Evolutionary conservation across 805 yeast species (phyloP).

Genomic region (Saturnispora galanensis): DNA sequence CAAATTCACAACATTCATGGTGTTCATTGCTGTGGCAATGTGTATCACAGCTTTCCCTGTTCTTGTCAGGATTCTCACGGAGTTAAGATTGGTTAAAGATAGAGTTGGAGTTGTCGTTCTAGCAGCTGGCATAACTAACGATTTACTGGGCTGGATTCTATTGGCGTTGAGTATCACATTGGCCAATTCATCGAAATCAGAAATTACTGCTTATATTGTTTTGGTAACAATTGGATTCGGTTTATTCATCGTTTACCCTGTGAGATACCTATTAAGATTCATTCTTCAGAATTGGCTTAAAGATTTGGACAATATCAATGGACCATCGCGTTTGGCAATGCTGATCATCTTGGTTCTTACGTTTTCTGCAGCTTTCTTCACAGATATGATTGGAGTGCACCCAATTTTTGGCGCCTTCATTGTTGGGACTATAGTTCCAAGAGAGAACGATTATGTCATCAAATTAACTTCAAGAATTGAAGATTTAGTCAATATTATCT

Average conservation of each 20-base stretch:
- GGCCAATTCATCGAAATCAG: slow-evolving; percentile 63
- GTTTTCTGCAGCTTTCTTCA: slow-evolving; percentile 62
- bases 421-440: slow-evolving; percentile 65
- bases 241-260: slow-evolving; percentile 46
- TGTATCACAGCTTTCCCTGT: slow-evolving; percentile 85
- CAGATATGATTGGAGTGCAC: slow-evolving; percentile 79
- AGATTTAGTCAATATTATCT: slow-evolving; percentile 59
- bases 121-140: slow-evolving; percentile 77
- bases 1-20: slow-evolving; percentile 65
- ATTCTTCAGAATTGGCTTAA: slow-evolving; percentile 34
- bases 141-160: slow-evolving; percentile 72
- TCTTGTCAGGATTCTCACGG: slow-evolving; percentile 67
- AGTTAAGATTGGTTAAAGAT: slow-evolving; percentile 58
- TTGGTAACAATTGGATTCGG: slow-evolving; percentile 64
- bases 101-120: slow-evolving; percentile 65
- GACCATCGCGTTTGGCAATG: slow-evolving; percentile 56
- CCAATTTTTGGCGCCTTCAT: slow-evolving; percentile 81
- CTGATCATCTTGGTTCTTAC: slow-evolving; percentile 45
- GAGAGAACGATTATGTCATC: slow-evolving; percentile 65
- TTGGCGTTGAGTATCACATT: slow-evolving; percentile 67
- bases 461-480: slow-evolving; percentile 66
- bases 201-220: slow-evolving; percentile 59
- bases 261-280: slow-evolving; percentile 38
- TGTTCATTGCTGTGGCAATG: slow-evolving; percentile 74
- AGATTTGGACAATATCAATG: slow-evolving; percentile 41